These are phyloP conservation scores for Jaapia argillacea DNA, from an alignment of 768 basidiomycete genomes.

Conservation along the genomic window DNA sequence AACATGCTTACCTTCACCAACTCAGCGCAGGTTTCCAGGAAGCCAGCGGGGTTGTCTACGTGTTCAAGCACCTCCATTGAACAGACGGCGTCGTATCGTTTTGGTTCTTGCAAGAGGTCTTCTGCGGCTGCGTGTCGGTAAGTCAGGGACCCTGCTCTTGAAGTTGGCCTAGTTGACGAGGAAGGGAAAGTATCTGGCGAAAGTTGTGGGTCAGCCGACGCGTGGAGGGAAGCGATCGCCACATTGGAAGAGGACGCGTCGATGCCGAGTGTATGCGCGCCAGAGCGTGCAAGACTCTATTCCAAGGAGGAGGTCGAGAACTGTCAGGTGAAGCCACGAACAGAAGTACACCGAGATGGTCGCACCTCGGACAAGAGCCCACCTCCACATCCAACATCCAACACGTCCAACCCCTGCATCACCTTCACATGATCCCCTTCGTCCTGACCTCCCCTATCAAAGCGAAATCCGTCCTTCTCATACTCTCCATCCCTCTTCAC, in stretches of 20 bases:
- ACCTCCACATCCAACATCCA: constrained; percentile 95
- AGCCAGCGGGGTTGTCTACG: constrained; percentile 83
- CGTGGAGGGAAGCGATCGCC: constrained; percentile 74
- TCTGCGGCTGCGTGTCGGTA: constrained; percentile 77
- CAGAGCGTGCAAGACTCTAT: constrained; percentile 80
- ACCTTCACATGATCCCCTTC: too few relatives aligned
- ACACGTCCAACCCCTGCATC: constrained; percentile 57
- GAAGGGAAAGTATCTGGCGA: constrained; percentile 13
- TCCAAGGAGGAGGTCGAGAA: not conserved
- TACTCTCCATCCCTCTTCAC: constrained; percentile 43
- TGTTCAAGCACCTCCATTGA: constrained; percentile 98
- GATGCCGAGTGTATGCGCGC: constrained; percentile 82
- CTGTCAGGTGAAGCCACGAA: not conserved
- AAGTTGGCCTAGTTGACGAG: constrained; percentile 6
- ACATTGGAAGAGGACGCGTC: constrained; percentile 89
- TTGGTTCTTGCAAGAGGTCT: constrained; percentile 48
- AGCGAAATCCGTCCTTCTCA: constrained; percentile 20
- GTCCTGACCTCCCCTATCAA: constrained; percentile 17
- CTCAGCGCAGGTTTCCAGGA: constrained; percentile 72
- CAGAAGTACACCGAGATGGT: constrained; percentile 12
- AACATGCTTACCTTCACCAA: constrained; percentile 67
- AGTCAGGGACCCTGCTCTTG: constrained; percentile 28
- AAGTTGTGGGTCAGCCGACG: constrained; percentile 63
- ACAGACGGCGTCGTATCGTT: constrained; percentile 85
- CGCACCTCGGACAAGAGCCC: constrained; percentile 89